These are phyloP conservation scores for Cryptomeria japonica DNA, from an alignment of 75 land plant species.

Conservation along the genomic window DNA sequence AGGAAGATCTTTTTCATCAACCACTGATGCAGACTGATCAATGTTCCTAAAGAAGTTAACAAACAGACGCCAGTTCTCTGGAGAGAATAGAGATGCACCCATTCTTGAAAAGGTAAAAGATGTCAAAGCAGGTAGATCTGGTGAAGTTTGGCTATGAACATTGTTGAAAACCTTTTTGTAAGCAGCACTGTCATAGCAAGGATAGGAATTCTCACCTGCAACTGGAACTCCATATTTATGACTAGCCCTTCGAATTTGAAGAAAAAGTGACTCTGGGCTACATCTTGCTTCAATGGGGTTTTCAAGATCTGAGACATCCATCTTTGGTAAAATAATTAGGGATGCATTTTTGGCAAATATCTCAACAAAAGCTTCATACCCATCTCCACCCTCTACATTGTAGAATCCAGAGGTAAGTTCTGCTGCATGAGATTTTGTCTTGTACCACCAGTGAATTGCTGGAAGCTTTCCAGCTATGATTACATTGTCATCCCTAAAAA, in stretches of 20 bases:
- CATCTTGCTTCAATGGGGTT: slow-evolving; percentile 27
- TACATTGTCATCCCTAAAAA: slow-evolving; percentile 34
- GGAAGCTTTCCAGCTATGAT: slow-evolving; percentile 60
- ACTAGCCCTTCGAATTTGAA: slow-evolving; percentile 61
- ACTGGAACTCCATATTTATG: slow-evolving; percentile 54
- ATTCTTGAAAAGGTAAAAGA: slow-evolving; percentile 77
- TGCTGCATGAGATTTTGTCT: slow-evolving; percentile 56
- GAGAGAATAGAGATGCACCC: slow-evolving; percentile 76
- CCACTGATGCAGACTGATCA: slow-evolving; percentile 23
- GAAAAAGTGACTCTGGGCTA: slow-evolving; percentile 48
- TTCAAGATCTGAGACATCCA: slow-evolving; percentile 61
- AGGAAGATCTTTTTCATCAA: slow-evolving; percentile 27
- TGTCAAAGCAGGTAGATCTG: slow-evolving; percentile 15
- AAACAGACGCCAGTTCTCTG: slow-evolving; percentile 67
- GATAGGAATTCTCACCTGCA: slow-evolving; percentile 68
- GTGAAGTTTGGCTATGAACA: slow-evolving; percentile 15
- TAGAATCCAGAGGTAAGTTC: slow-evolving; percentile 74
- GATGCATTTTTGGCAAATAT: slow-evolving; percentile 62
- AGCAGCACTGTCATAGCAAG: slow-evolving; percentile 26
- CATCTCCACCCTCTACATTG: slow-evolving; percentile 58
- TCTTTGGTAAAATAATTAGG: slow-evolving; percentile 65
- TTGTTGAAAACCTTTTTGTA: slow-evolving; percentile 52
- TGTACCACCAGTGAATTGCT: slow-evolving; percentile 54
- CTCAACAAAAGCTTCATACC: slow-evolving; percentile 61
- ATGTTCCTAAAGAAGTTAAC: slow-evolving; percentile 58